These are phyloP conservation scores for Phytomonas sp. DNA, from an alignment of 208 protist species.

Conservation along the genomic window DNA sequence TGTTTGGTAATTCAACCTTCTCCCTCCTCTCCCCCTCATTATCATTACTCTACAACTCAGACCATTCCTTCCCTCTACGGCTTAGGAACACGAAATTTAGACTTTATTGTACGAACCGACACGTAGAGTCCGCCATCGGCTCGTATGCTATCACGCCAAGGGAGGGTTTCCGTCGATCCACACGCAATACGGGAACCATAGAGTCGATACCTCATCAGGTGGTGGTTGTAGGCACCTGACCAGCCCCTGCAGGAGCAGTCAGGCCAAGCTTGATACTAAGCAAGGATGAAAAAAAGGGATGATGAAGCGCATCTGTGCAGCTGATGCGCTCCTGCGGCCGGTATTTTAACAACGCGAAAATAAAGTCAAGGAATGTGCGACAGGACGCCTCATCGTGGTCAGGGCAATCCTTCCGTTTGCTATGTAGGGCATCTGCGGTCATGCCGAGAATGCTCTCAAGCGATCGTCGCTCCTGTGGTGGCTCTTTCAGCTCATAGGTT, in stretches of 20 bases:
- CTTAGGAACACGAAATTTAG: too few relatives aligned
- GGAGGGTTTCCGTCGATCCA: too few relatives aligned
- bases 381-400: conserved; percentile 45
- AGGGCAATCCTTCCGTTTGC: conserved; percentile 19
- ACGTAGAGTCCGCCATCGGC: too few relatives aligned
- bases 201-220: not conserved
- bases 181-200: too few relatives aligned
- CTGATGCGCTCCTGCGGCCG: conserved; percentile 54
- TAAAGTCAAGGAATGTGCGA: conserved; percentile 56
- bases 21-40: too few relatives aligned
- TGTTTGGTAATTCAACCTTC: too few relatives aligned
- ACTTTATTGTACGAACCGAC: too few relatives aligned
- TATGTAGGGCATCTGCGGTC: conserved; percentile 36
- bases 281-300: conserved; percentile 58
- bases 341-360: conserved; percentile 43
- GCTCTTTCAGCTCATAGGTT: conserved; percentile 35
- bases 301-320: conserved; percentile 62
- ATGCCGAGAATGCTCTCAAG: conserved; percentile 47
- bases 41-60: too few relatives aligned
- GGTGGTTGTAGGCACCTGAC: not conserved
- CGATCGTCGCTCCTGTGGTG: conserved; percentile 20
- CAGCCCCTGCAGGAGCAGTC: not conserved
- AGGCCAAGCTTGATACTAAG: conserved; percentile 18
- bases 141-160: too few relatives aligned
- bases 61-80: too few relatives aligned